Evolutionary conservation across 139 green algal species (phyloP).

Genomic region (Diplosphaera chodatii): DNA sequence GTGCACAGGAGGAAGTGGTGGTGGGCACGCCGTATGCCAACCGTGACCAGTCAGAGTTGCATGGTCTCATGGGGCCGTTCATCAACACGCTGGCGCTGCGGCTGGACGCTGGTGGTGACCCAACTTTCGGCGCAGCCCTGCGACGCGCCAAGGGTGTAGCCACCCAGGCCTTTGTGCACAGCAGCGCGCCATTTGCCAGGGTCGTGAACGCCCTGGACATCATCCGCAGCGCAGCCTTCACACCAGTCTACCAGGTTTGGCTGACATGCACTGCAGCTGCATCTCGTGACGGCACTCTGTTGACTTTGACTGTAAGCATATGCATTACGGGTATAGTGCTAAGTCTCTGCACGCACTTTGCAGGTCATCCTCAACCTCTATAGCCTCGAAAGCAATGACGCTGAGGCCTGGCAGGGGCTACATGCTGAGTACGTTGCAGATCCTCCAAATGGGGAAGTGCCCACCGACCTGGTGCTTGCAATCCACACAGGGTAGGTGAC

Average conservation of each 20-base stretch:
- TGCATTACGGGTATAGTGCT: too few relatives aligned
- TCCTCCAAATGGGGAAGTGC: too few relatives aligned
- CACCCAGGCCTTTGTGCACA: background rate
- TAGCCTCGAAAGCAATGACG: too few relatives aligned
- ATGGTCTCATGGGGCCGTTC: slow-evolving; percentile 8
- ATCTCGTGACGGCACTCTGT: too few relatives aligned
- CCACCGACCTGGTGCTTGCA: too few relatives aligned
- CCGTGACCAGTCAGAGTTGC: background rate
- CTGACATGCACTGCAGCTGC: background rate
- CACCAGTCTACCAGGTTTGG: slow-evolving; percentile 10
- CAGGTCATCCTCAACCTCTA: too few relatives aligned
- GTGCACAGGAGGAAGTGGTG: slow-evolving; percentile 8
- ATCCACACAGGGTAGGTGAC: too few relatives aligned
- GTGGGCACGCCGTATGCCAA: slow-evolving; percentile 4
- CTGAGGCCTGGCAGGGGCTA: too few relatives aligned
- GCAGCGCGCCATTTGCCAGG: background rate
- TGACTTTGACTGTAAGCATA: too few relatives aligned
- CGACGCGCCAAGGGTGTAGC: background rate
- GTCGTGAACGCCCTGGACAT: background rate
- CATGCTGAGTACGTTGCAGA: too few relatives aligned
- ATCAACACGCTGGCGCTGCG: slow-evolving; percentile 6
- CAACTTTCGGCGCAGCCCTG: background rate
- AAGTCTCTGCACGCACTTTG: too few relatives aligned
- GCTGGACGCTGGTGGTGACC: background rate
- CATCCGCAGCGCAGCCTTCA: background rate